Evolutionary conservation across 139 green algal species (phyloP), one percentile per base, ranked within the genome.

Genomic region (Closterium sp.): DNA sequence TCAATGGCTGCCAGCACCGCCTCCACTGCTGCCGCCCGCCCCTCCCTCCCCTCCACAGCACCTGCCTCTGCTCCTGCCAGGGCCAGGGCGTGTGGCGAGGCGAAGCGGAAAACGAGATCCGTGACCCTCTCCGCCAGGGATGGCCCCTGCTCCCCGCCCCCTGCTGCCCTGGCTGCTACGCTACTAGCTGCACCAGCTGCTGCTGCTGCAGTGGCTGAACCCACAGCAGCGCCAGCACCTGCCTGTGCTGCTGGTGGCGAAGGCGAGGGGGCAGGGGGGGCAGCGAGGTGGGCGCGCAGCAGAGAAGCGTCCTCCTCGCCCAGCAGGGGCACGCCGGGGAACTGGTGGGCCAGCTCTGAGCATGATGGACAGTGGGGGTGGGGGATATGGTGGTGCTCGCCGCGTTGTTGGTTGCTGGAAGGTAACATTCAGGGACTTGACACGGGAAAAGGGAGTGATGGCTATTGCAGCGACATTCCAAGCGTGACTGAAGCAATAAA

Each of bases 281-380:
- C 89, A 86, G 29, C 30, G 30, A 70, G 19, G 21, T 89, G 22
- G 27, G 31, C 34, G 50, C 89, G 45, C 86, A 95, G 87, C 87
- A 92, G 38, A 27, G 30, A 30, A 11, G 92, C 62, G 88, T 95
- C 93, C 86, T 95, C 93, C 86, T 95, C 93, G 9, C 93, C 93
- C 88, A 95, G 38, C 28, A 95, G 91, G 4, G 89, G 89, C 17
- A 93, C 19, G 70, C 70, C 86, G 34, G 89, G 91, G 34, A 92
- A 92, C 9, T n/a, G n/a, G 28, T 1, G 9, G 3, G 19, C 84
- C 79, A 94, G 87, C 90, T 94, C 92, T 94, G 92, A n/a, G n/a
- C n/a, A n/a, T n/a, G n/a, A n/a, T n/a, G n/a, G n/a, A n/a, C n/a
- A n/a, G n/a, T n/a, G n/a, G n/a, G n/a, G n/a, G n/a, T n/a, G n/a